Evolutionary conservation across 176 grass and related monocot species (phyloP), one percentile per base, ranked within the genome.

Genomic region (maize (Zea mays)): DNA sequence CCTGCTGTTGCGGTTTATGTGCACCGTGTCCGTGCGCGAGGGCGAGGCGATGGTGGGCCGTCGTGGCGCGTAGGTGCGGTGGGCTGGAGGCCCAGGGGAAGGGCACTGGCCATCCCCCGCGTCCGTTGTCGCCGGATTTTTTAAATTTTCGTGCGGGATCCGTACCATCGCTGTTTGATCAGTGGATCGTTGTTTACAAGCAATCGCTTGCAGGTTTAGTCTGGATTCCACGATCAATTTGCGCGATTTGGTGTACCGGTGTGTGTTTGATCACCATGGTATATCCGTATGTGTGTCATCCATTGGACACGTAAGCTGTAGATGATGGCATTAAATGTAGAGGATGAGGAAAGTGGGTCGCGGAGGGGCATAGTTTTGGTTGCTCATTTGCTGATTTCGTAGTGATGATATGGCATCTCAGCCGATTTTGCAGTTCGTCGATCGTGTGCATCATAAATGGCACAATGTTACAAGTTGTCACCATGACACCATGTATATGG

Each of bases 71-170:
- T 10, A 65, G 66, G 48, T 34, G 67, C 76, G 41, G 41, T 89
- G 87, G 87, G 87, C 87, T 77, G 72, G 66, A 67, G 87, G 87
- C 87, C 87, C 87, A 89, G 49, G 33, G 14, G 10, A 35, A 34
- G 4, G 63, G 20, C 41, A 49, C 0, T 7, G 15, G 43, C 64
- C 57, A 65, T 45, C 58, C 38, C 21, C 36, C 45, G 57, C 10
- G 20, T 33, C 58, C 19, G 2, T 15, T 36, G 52, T 9, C 43
- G 54, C 69, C 54, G 63, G 75, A 64, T 68, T 75, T 27, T 62
- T 38, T 5, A 68, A 59, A 27, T 66, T 69, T 75, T 2, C 14
- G 4, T 46, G 12, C 10, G 48, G 15, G 71, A 80, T 84, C 81
- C 65, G 72, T 77, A 40, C 34, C 42, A n/a, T 51, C 7, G 19